These are phyloP conservation scores for Candida ascalaphidarum DNA, from an alignment of 805 yeast genomes.

Conservation along the genomic window DNA sequence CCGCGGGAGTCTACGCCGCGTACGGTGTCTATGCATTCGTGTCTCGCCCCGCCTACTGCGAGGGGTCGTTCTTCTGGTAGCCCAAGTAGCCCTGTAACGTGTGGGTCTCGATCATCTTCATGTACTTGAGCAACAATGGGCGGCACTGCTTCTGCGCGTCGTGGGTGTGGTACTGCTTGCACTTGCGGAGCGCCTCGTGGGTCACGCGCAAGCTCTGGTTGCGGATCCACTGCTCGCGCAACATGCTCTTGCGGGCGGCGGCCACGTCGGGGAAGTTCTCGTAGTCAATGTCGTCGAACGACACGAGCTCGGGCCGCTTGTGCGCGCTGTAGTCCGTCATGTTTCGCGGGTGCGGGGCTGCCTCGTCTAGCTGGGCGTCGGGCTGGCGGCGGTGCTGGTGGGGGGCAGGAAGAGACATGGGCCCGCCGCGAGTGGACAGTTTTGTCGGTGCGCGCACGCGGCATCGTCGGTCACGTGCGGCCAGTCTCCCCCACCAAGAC, in stretches of 20 bases:
- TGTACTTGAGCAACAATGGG: conserved; percentile 66
- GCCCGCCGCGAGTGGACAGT: not conserved
- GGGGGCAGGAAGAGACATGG: not conserved
- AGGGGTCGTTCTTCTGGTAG: conserved; percentile 85
- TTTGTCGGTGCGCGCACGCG: not conserved
- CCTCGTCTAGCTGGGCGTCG: no score
- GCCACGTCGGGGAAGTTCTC: conserved; percentile 53
- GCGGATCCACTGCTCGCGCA: conserved; percentile 76
- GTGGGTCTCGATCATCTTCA: conserved; percentile 66
- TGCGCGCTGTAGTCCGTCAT: conserved; percentile 27
- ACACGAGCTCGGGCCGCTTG: conserved; percentile 59
- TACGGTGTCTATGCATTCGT: no score
- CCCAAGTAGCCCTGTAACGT: conserved; percentile 68
- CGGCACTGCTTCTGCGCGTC: conserved; percentile 65
- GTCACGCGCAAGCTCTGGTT: conserved; percentile 57
- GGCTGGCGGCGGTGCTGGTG: conserved; percentile 2
- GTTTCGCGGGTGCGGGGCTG: not conserved
- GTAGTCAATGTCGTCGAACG: conserved; percentile 79
- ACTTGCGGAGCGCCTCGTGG: conserved; percentile 68
- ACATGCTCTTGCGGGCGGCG: conserved; percentile 67
- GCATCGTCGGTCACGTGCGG: not conserved
- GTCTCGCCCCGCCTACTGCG: no score
- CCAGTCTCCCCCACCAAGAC: no score
- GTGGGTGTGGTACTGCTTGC: conserved; percentile 52
- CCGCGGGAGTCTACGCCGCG: no score